Evolutionary conservation across 2,329 filamentous ascomycete genomes (phyloP), one percentile per base, ranked within the genome.

Genomic region (Fusarium sulawesiense): DNA sequence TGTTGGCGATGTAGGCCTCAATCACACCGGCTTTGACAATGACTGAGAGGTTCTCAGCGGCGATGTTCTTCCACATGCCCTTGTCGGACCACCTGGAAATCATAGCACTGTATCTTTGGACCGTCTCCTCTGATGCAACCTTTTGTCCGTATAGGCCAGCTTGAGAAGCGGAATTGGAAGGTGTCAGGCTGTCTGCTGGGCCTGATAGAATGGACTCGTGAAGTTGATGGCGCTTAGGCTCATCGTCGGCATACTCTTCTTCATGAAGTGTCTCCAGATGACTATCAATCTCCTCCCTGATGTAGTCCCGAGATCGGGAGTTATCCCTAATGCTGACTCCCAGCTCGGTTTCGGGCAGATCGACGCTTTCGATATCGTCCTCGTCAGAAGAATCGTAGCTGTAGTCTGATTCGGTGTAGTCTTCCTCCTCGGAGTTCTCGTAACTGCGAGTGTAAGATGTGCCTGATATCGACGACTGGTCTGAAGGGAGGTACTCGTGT

Each of bases 401-500:
- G 16, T 86, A 87, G 44, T 83, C 82, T 49, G 88, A 87, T 48
- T 84, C 81, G 8, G 86, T 86, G 20, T 85, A 79, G 12, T 75
- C 68, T 13, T 75, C 73, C 20, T 51, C 49, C 23, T 76, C 73
- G 9, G 63, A 67, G 41, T 87, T 85, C n/a, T 82, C 81, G 14
- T 85, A 86, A 16, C 83, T 78, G 37, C 85, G 83, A 29, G 83
- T 85, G 32, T 85, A 84, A n/a, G 88, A 86, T 25, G 84, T 85
- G 8, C 86, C 89, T 9, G 88, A 88, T 44, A 88, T 82, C 1
- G 88, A 90, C 0, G 87, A 89, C 49, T 84, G 80, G 53, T 90
- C 88, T 2, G 96, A 98, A 16, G 95, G 95, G 68, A 94, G 91
- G 75, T 98, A 99, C 81, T 99, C 95, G 77, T 98, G 95, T 82